Evolutionary conservation across 2,329 filamentous ascomycete genomes (phyloP), one percentile per base, ranked within the genome.

Genomic region (Ophiobolus disseminans): DNA sequence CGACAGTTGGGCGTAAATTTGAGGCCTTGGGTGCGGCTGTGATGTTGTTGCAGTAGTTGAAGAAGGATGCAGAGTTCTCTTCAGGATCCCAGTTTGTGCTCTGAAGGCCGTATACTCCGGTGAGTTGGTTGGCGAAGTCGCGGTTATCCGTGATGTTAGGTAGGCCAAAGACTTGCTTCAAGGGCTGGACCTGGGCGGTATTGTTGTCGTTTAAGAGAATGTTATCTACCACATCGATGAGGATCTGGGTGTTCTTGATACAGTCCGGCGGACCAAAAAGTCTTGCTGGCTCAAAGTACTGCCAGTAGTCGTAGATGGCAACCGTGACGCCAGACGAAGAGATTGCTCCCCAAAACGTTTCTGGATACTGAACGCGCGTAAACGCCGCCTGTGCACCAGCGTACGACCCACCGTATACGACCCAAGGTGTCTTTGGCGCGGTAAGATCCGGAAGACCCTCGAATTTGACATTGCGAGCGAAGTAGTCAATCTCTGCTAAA

Each of bases 401-500:
- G 64, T 96, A 96, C 0, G 88, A 91, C 1, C 90, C 90, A 1
- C 91, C 91, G 53, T 95, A 96, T 0, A 85, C 84, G 49, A 96
- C 86, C 75, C 87, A 94, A 0, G 90, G 83, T 0, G 84, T 85
- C 2, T 77, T 79, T 0, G 82, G 75, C 0, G 89, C 82, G 0
- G 83, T 90, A 28, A 94, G 73, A 55, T 91, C 81, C 19, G 81
- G 64, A 53, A 91, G 73, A 0, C 89, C 89, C 0, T 83, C 78
- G 52, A 92, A 91, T 40, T 84, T 76, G 31, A 91, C 80, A 57
- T 94, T 82, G 52, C 83, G 74, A 0, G 90, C 89, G 73, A 96
- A 95, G 72, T 90, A 95, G 2, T 85, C 89, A 34, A 86, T 85
- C 68, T 96, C 91, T 6, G 90, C 90, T 30, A 95, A 69, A 0